Evolutionary conservation across 1,139 yeast species (phyloP).

Genomic region (Zygoascus sp.): DNA sequence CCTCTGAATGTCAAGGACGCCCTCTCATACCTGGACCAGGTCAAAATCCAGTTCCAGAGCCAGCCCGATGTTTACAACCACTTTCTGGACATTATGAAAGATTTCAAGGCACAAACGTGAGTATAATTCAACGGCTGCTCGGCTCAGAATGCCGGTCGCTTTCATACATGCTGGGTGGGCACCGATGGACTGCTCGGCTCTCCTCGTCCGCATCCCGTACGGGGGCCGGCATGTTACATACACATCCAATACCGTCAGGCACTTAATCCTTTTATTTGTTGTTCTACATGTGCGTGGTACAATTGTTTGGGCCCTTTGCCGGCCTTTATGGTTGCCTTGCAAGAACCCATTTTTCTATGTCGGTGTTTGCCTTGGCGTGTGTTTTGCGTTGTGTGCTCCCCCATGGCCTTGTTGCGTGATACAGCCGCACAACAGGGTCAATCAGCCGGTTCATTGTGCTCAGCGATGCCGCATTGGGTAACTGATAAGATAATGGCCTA

Average conservation of each 20-base stretch:
- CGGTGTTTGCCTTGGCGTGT: not conserved
- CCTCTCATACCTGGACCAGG: constrained; percentile 88
- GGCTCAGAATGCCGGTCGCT: not conserved
- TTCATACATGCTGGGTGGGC: no score
- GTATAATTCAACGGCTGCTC: constrained; percentile 27
- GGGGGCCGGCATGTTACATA: no score
- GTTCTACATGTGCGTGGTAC: no score
- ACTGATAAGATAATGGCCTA: not conserved
- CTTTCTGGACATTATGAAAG: constrained; percentile 96
- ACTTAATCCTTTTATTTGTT: no score
- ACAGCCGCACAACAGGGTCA: not conserved
- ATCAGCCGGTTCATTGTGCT: not conserved
- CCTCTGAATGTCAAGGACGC: constrained; percentile 97
- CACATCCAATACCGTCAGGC: no score
- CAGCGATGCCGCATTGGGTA: constrained; percentile 3
- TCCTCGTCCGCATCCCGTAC: no score
- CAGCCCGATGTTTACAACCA: constrained; percentile 96
- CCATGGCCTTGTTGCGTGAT: not conserved
- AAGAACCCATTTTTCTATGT: no score
- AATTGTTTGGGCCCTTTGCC: no score
- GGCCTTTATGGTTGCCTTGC: no score
- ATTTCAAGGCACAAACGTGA: constrained; percentile 84
- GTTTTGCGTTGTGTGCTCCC: not conserved
- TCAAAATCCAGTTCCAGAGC: constrained; percentile 82
- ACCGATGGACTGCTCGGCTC: no score